Evolutionary conservation across 306 rosid genomes (phyloP).

Genomic region (Dryas alaskensis): DNA sequence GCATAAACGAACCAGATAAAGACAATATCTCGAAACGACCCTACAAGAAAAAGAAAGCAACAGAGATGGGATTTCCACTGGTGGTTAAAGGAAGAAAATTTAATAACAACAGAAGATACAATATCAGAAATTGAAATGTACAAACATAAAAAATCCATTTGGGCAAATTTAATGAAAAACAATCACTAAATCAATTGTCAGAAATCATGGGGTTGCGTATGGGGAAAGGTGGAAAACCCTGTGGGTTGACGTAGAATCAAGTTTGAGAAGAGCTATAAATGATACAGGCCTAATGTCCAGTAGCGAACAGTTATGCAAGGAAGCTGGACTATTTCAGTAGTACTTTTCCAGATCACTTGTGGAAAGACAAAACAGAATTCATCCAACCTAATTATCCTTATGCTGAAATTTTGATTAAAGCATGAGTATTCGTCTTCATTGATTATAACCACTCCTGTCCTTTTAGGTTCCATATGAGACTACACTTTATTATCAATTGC

Average conservation of each 20-base stretch:
- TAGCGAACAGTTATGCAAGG: background rate
- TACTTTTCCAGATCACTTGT: background rate
- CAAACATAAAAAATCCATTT: background rate
- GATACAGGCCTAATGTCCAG: background rate
- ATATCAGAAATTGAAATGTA: background rate
- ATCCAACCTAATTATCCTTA: background rate
- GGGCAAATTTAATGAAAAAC: background rate
- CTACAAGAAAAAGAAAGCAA: conserved; percentile 40
- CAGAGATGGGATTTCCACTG: conserved; percentile 3
- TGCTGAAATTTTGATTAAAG: background rate
- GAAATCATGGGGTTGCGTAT: background rate
- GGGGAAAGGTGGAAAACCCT: background rate
- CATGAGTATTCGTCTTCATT: background rate
- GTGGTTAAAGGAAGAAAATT: conserved; percentile 11
- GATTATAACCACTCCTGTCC: background rate
- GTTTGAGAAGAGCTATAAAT: background rate
- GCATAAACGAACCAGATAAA: conserved; percentile 89
- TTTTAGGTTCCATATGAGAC: background rate
- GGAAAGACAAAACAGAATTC: background rate
- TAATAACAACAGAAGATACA: background rate
- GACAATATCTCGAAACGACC: conserved; percentile 92
- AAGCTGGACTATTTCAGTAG: background rate
- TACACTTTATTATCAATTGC: background rate
- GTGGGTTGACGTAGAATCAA: background rate
- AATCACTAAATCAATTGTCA: background rate